A percentile compares a stretch with the other conserved stretches of the same genome.
phyloP scores from a whole-genome alignment of 805 yeast genomes.

The Vanderwaltozyma tropicalis region DNA sequence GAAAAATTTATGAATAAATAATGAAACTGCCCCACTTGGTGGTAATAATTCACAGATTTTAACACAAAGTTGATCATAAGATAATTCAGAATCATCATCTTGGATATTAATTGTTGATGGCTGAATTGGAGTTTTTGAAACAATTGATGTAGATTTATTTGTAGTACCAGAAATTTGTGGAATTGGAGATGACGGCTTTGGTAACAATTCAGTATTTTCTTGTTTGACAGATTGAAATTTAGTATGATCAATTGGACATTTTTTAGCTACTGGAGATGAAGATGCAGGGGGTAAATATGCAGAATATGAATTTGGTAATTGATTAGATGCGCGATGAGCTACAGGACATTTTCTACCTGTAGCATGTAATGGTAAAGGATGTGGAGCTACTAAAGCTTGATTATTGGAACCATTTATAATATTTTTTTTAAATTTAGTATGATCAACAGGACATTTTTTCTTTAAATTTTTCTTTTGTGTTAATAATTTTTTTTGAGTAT shows the following conservation, averaged over 20 bases:
- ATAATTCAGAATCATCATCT: background rate
- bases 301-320: background rate
- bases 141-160: background rate
- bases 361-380: background rate
- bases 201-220: constrained; percentile 1
- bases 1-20: constrained; percentile 49
- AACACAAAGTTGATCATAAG: constrained; percentile 16
- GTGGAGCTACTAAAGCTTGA: background rate
- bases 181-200: background rate
- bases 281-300: constrained; percentile 3
- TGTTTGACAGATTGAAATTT: background rate
- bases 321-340: background rate
- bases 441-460: constrained; percentile 12
- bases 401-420: background rate
- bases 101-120: constrained; percentile 5
- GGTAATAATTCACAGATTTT: constrained; percentile 39
- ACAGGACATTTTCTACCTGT: background rate
- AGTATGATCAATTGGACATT: constrained; percentile 7
- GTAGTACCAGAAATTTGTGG: background rate
- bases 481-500: constrained; percentile 13
- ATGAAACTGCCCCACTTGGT: constrained; percentile 42
- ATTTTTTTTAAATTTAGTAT: constrained; percentile 4
- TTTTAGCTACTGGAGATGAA: background rate
- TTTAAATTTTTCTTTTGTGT: constrained; percentile 1
- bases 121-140: background rate